phyloP scores from a whole-genome alignment of 768 basidiomycete genomes.

The Serendipita sp. region DNA sequence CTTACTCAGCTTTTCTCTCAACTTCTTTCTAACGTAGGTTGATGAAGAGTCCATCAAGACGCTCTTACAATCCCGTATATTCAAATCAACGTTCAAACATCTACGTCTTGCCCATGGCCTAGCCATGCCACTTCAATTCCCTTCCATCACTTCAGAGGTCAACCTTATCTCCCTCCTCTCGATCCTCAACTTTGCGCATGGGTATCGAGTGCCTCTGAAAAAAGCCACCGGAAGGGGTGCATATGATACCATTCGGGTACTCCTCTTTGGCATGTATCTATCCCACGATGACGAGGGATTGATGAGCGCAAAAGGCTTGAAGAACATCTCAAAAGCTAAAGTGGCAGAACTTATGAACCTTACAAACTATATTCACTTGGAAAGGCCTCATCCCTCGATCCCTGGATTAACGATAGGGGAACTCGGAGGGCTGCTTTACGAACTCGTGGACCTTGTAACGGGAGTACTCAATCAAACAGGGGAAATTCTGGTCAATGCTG shows the following conservation, averaged over 20 bases:
- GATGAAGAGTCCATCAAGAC: slow-evolving; percentile 38
- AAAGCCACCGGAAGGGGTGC: slow-evolving; percentile 59
- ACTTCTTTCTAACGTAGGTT: slow-evolving; percentile 29
- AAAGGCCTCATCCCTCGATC: slow-evolving; percentile 52
- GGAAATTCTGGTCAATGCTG: slow-evolving; percentile 35
- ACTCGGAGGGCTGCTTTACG: slow-evolving; percentile 56
- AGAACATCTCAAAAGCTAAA: slow-evolving; percentile 31
- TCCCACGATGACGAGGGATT: slow-evolving; percentile 42
- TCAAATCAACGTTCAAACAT: slow-evolving; percentile 43
- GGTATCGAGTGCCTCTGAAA: slow-evolving; percentile 62
- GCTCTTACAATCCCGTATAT: slow-evolving; percentile 47
- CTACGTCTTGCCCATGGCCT: slow-evolving; percentile 53
- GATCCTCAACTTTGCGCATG: slow-evolving; percentile 70
- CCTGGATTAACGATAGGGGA: slow-evolving; percentile 59
- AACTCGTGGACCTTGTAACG: slow-evolving; percentile 54
- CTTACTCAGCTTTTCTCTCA: background rate
- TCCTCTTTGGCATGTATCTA: slow-evolving; percentile 58
- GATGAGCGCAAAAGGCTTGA: slow-evolving; percentile 54
- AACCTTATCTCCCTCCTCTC: slow-evolving; percentile 67
- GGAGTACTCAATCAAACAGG: slow-evolving; percentile 59
- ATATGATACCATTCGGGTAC: slow-evolving; percentile 65
- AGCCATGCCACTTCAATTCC: slow-evolving; percentile 62
- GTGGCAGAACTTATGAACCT: slow-evolving; percentile 64
- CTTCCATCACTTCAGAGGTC: slow-evolving; percentile 55
- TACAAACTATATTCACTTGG: slow-evolving; percentile 36